Conservation (phyloP, 805 yeast genomes). For the Henningerozyma blattae region DNA sequence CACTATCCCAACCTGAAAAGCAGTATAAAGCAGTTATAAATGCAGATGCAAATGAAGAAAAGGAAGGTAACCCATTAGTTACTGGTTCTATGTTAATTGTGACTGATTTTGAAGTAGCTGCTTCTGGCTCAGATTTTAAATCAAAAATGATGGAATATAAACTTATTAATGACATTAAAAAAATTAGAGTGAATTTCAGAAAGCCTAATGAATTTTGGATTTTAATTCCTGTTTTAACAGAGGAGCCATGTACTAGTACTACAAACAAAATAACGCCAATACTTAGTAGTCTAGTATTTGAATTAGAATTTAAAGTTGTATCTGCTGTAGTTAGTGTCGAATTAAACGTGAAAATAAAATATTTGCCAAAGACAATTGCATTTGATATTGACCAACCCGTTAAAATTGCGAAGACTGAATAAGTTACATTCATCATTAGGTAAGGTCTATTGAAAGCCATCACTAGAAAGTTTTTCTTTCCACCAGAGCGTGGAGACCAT, state of each 20-base stretch:
- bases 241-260: slow-evolving; percentile 40
- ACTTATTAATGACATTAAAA: slow-evolving; percentile 45
- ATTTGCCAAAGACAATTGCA: slow-evolving; percentile 52
- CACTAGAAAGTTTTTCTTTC: slow-evolving; percentile 62
- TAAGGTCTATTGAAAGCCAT: slow-evolving; percentile 51
- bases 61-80: slow-evolving; percentile 15
- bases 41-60: slow-evolving; percentile 41
- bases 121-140: slow-evolving; percentile 9
- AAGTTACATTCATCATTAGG: slow-evolving; percentile 39
- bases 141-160: slow-evolving; percentile 39
- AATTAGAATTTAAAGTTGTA: slow-evolving; percentile 31
- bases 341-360: slow-evolving; percentile 35
- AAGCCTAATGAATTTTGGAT: slow-evolving; percentile 55
- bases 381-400: slow-evolving; percentile 47
- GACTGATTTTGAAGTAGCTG: background rate
- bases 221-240: slow-evolving; percentile 46
- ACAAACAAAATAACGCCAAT: slow-evolving; percentile 26
- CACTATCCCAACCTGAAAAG: slow-evolving; percentile 51
- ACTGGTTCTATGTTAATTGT: no score
- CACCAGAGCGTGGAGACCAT: slow-evolving; percentile 63
- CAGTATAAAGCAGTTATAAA: slow-evolving; percentile 48
- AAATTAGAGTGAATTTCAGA: slow-evolving; percentile 43
- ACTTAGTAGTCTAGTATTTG: slow-evolving; percentile 30
- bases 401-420: slow-evolving; percentile 35
- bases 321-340: no score